These are phyloP conservation scores for Xylaria palmicola DNA, from an alignment of 495 filamentous ascomycete species.

Conservation along the genomic window DNA sequence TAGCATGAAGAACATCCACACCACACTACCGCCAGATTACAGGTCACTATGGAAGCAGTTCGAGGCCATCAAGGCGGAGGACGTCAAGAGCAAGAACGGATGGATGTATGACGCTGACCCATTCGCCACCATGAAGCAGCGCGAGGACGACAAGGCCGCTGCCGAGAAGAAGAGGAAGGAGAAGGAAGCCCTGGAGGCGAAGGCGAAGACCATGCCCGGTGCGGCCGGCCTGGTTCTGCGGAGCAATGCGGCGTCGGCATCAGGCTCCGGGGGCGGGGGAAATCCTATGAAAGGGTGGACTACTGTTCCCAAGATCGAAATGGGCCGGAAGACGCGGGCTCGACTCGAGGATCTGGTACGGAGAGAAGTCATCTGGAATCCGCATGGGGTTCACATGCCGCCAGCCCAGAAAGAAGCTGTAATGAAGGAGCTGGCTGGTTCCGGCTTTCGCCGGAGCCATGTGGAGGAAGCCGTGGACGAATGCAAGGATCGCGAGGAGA, in stretches of 20 bases:
- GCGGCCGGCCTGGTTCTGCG: constrained; percentile 38
- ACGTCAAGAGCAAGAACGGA: constrained; percentile 68
- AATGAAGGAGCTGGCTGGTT: constrained; percentile 66
- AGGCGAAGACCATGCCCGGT: constrained; percentile 56
- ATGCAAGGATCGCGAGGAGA: constrained; percentile 91
- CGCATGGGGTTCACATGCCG: constrained; percentile 64
- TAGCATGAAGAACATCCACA: constrained; percentile 90
- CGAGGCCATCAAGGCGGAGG: constrained; percentile 70
- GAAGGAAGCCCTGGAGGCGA: constrained; percentile 59
- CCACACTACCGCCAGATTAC: constrained; percentile 90
- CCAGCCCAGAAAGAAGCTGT: constrained; percentile 55
- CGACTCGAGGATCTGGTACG: constrained; percentile 78
- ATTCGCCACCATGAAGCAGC: constrained; percentile 74
- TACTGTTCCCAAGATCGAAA: constrained; percentile 83
- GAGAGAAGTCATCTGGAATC: constrained; percentile 82
- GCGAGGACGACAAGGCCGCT: constrained; percentile 69
- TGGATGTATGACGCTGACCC: constrained; percentile 98
- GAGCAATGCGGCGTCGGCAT: constrained; percentile 30
- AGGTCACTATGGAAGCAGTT: constrained; percentile 88
- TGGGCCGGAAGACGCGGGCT: constrained; percentile 73
- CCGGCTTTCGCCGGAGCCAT: constrained; percentile 86
- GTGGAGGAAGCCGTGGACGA: constrained; percentile 82
- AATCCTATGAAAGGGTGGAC: constrained; percentile 72
- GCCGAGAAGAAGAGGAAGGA: constrained; percentile 71
- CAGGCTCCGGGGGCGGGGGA: constrained; percentile 10